These are phyloP conservation scores for Clavispora vitiphila DNA, from an alignment of 805 yeast genomes.

Conservation along the genomic window DNA sequence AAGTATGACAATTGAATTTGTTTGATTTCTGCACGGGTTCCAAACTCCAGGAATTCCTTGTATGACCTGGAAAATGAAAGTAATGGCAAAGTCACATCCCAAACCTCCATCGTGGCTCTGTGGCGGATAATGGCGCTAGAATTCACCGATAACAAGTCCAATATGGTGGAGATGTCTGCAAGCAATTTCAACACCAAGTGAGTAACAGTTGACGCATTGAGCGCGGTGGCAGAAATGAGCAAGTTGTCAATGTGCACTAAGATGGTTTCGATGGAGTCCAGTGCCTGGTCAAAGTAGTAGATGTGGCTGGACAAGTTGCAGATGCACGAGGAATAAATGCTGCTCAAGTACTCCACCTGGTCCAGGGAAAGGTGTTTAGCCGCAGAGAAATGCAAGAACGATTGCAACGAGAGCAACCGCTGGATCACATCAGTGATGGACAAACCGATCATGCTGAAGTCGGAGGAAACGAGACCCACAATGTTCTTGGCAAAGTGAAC, in stretches of 20 bases:
- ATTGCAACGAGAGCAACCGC: conserved; percentile 49
- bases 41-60: conserved; percentile 5
- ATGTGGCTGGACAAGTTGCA: conserved; percentile 70
- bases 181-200: conserved; percentile 25
- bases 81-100: conserved; percentile 38
- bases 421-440: conserved; percentile 77
- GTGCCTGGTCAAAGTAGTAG: conserved; percentile 81
- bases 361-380: conserved; percentile 15
- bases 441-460: conserved; percentile 80
- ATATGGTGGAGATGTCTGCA: conserved; percentile 27
- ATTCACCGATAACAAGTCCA: conserved; percentile 26
- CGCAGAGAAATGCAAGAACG: conserved; percentile 24
- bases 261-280: conserved; percentile 74
- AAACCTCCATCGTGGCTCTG: conserved; percentile 38
- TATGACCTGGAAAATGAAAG: conserved; percentile 17
- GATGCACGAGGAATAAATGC: conserved; percentile 51
- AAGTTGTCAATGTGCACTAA: conserved; percentile 39
- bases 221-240: conserved; percentile 10
- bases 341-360: conserved; percentile 28
- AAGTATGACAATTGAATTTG: conserved; percentile 37
- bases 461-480: conserved; percentile 62
- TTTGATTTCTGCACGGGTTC: conserved; percentile 20
- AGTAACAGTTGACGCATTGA: conserved; percentile 8
- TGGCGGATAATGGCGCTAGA: conserved; percentile 37
- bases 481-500: conserved; percentile 41